Evolutionary conservation across 192 early-diverging fungal species (phyloP).

Genomic region (Diversispora eburnea): DNA sequence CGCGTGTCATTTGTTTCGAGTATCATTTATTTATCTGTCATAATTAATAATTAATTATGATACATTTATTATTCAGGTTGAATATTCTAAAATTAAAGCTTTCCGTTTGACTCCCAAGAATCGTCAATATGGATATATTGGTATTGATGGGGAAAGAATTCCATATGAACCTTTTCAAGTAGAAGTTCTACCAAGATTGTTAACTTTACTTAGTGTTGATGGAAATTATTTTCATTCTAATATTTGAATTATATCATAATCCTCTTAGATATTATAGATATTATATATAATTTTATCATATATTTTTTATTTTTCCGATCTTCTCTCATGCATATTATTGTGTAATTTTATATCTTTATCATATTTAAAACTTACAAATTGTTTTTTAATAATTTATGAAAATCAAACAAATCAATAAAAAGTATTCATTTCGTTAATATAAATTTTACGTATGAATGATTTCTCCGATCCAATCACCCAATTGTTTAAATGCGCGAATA

Average conservation of each 20-base stretch:
- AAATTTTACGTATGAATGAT: too few relatives aligned
- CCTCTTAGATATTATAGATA: too few relatives aligned
- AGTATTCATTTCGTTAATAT: too few relatives aligned
- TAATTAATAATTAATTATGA: neutral
- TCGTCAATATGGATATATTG: constrained; percentile 38
- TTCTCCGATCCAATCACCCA: too few relatives aligned
- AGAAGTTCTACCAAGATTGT: constrained; percentile 48
- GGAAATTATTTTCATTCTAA: constrained; percentile 30
- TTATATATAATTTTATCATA: too few relatives aligned
- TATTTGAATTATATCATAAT: neutral
- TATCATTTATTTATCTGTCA: neutral
- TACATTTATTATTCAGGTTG: constrained; percentile 32
- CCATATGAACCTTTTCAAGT: constrained; percentile 53
- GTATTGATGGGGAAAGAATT: constrained; percentile 57
- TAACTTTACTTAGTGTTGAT: constrained; percentile 42
- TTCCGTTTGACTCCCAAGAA: constrained; percentile 48
- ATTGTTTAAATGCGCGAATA: too few relatives aligned
- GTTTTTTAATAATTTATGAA: too few relatives aligned
- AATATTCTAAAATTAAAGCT: constrained; percentile 57
- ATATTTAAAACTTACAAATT: too few relatives aligned
- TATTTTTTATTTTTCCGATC: too few relatives aligned
- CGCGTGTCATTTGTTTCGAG: neutral
- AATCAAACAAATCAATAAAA: too few relatives aligned
- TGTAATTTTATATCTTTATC: too few relatives aligned
- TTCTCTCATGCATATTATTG: too few relatives aligned